A percentile compares a stretch with the other conserved stretches of the same genome.
Conservation (phyloP, 768 basidiomycete genomes). For the Rhodotorula graminis region DNA sequence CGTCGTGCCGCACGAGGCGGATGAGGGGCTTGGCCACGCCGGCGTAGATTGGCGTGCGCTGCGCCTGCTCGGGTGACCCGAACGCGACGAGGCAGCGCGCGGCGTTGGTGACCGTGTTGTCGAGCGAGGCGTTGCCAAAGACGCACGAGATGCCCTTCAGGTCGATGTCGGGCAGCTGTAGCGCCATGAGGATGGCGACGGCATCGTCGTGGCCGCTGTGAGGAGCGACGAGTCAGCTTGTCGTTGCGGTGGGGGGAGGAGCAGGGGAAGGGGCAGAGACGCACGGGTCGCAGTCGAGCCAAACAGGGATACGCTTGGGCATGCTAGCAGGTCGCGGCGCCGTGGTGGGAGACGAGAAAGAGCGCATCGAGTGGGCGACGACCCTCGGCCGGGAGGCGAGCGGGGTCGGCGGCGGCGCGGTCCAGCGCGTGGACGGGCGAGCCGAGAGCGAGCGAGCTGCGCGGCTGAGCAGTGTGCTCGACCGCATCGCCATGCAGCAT, state of each 20-base stretch:
- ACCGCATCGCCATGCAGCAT: too few species aligned
- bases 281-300: slow-evolving; percentile 35
- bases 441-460: too few species aligned
- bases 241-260: not conserved
- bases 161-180: slow-evolving; percentile 61
- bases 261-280: not conserved
- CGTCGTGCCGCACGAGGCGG: slow-evolving; percentile 58
- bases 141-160: slow-evolving; percentile 83
- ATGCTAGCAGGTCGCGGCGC: not conserved
- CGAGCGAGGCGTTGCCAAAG: slow-evolving; percentile 66
- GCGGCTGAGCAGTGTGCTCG: too few species aligned
- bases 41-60: slow-evolving; percentile 58
- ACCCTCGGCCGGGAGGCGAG: not conserved
- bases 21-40: slow-evolving; percentile 70
- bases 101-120: slow-evolving; percentile 64
- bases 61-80: slow-evolving; percentile 53
- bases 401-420: too few species aligned
- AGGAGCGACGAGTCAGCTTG: not conserved
- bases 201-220: slow-evolving; percentile 81
- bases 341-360: not conserved
- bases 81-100: slow-evolving; percentile 72
- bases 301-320: slow-evolving; percentile 4
- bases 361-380: not conserved
- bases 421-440: too few species aligned
- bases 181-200: slow-evolving; percentile 60